Percentiles rank a stretch among this genome's conserved stretches.
phyloP scores from a whole-genome alignment of 441 rosid species.

The Hypseocharis bilobata region DNA sequence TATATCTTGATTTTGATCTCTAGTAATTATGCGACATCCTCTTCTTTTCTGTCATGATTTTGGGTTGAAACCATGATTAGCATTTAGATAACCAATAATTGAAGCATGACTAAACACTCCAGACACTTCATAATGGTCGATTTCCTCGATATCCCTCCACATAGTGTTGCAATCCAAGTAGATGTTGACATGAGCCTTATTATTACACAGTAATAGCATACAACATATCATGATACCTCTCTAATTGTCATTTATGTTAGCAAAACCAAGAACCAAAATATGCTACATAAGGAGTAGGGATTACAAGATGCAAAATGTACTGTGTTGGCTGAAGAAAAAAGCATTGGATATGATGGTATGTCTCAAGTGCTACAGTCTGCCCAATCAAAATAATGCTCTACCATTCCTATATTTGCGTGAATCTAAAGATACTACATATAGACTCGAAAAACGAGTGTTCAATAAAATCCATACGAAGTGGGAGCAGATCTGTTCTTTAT shows the following conservation, averaged over 20 bases:
- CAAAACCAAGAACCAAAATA: background rate
- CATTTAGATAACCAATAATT: constrained; percentile 11
- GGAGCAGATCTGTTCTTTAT: too few species aligned
- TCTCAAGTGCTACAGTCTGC: too few species aligned
- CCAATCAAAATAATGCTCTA: too few species aligned
- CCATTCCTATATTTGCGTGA: too few species aligned
- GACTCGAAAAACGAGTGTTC: too few species aligned
- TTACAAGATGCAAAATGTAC: background rate
- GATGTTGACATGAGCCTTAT: constrained; percentile 27
- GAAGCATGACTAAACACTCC: constrained; percentile 4
- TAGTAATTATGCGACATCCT: constrained; percentile 16
- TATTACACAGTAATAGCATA: background rate
- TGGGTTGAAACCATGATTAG: constrained; percentile 18
- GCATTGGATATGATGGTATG: too few species aligned
- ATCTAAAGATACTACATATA: too few species aligned
- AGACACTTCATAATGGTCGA: constrained; percentile 21
- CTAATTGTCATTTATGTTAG: background rate
- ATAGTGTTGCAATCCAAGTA: constrained; percentile 11
- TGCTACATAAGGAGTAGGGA: background rate
- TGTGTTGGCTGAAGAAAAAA: too few species aligned
- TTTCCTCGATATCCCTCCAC: constrained; percentile 17
- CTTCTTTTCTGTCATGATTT: constrained; percentile 21
- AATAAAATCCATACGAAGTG: too few species aligned
- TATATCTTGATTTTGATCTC: constrained; percentile 9
- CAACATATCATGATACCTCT: background rate